Conservation (phyloP, 306 rosid genomes). For the Delonix regia region DNA sequence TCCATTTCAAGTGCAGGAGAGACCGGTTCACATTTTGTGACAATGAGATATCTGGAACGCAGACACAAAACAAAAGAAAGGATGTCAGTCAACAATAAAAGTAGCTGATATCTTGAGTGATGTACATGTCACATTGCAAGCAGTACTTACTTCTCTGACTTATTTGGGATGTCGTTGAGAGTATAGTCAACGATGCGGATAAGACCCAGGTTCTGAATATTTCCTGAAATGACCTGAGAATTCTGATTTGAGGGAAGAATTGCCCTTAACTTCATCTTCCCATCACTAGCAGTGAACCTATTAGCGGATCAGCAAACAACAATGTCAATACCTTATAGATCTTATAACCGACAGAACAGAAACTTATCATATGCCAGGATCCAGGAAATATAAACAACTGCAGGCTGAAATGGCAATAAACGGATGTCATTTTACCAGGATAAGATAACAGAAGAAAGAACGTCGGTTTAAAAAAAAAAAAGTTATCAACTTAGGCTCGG, state of each 20-base stretch:
- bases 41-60: constrained; percentile 66
- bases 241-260: constrained; percentile 55
- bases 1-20: constrained; percentile 77
- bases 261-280: constrained; percentile 66
- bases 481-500: not conserved
- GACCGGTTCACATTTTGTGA: constrained; percentile 70
- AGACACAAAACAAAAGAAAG: not conserved
- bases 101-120: not conserved
- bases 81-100: not conserved
- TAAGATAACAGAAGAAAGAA: not conserved
- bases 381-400: no score
- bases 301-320: not conserved
- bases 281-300: constrained; percentile 88
- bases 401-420: not conserved
- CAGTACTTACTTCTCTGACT: constrained; percentile 71
- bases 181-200: constrained; percentile 70
- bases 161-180: constrained; percentile 72
- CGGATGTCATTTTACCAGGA: not conserved
- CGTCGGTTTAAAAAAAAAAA: not conserved
- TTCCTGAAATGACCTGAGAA: constrained; percentile 64
- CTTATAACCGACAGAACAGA: not conserved
- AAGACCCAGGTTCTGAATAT: constrained; percentile 87
- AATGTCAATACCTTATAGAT: constrained; percentile 9
- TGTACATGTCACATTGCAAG: not conserved
- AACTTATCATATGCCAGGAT: not conserved